A percentile compares a stretch with the other conserved stretches of the same genome.
Evolutionary conservation across 176 grass and related monocot species (phyloP).

Genomic region (Miscanthus lutarioriparius): DNA sequence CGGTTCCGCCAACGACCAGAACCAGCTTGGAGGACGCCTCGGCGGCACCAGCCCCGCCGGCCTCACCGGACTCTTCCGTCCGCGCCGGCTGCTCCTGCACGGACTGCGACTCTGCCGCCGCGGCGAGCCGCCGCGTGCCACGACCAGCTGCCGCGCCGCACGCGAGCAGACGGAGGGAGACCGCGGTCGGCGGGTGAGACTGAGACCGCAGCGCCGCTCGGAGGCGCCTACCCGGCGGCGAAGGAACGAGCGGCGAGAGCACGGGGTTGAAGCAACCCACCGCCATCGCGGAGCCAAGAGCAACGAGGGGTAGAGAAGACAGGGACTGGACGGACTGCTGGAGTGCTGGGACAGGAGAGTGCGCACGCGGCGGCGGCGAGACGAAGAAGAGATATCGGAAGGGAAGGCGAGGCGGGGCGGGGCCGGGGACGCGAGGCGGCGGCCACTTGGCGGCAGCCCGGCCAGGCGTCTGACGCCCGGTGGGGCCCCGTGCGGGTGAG

Average conservation of each 20-base stretch:
- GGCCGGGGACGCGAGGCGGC: neutral
- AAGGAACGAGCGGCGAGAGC: constrained; percentile 12
- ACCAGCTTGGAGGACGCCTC: constrained; percentile 67
- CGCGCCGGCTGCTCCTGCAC: constrained; percentile 43
- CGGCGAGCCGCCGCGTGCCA: constrained; percentile 16
- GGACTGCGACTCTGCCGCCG: constrained; percentile 36
- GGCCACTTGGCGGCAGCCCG: neutral
- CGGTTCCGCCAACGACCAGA: constrained; percentile 74
- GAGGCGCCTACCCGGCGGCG: neutral
- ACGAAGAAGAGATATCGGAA: constrained; percentile 4
- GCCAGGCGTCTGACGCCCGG: neutral
- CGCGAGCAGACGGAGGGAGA: neutral
- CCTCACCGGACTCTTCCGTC: constrained; percentile 7
- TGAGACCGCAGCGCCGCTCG: neutral
- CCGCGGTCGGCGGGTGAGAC: neutral
- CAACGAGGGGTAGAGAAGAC: neutral
- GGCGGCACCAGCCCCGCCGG: neutral
- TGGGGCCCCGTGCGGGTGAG: neutral
- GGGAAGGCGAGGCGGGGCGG: neutral
- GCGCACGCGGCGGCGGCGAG: neutral
- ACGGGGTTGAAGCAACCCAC: constrained; percentile 16
- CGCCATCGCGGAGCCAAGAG: neutral
- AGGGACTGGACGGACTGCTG: neutral
- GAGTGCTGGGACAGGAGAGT: neutral
- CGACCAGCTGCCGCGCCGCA: neutral